phyloP scores from a whole-genome alignment of 257 asterid genomes.

The Schizonepeta tenuifolia region DNA sequence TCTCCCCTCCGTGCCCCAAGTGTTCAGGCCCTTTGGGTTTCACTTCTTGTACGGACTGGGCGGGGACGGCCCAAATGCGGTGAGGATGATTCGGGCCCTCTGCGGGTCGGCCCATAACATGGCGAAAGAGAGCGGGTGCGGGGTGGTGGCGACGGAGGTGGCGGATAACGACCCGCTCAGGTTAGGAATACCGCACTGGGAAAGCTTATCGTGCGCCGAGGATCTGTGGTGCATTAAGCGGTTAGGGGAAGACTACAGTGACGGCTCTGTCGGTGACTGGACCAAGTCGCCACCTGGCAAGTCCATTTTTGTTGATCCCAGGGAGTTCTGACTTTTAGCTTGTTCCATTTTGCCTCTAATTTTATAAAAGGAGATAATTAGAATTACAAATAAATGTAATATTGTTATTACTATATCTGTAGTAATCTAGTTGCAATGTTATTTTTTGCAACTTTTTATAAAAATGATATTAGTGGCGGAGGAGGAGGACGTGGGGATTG shows the following conservation, averaged over 20 bases:
- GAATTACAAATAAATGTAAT: neutral
- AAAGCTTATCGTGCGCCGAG: slow-evolving; percentile 78
- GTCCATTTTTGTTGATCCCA: slow-evolving; percentile 93
- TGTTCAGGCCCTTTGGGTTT: slow-evolving; percentile 83
- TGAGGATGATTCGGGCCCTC: slow-evolving; percentile 35
- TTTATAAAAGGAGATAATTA: neutral
- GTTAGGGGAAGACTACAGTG: slow-evolving; percentile 73
- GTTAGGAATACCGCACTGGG: slow-evolving; percentile 82
- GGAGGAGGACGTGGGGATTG: neutral
- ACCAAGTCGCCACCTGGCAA: slow-evolving; percentile 72
- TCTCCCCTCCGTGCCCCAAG: slow-evolving; percentile 77
- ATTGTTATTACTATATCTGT: neutral
- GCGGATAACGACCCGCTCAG: slow-evolving; percentile 65
- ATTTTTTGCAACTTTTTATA: neutral
- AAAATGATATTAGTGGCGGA: slow-evolving; percentile 18
- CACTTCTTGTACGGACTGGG: slow-evolving; percentile 88
- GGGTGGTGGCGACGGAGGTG: slow-evolving; percentile 94
- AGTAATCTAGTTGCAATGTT: neutral
- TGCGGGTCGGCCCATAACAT: slow-evolving; percentile 73
- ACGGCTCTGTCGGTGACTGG: slow-evolving; percentile 87
- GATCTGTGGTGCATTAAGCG: slow-evolving; percentile 92
- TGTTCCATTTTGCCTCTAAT: slow-evolving; percentile 14
- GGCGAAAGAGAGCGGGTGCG: slow-evolving; percentile 64
- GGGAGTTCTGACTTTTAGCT: slow-evolving; percentile 48
- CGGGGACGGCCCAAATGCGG: slow-evolving; percentile 74